phyloP scores from a whole-genome alignment of 2,329 filamentous ascomycete genomes.

The Fusarium coffeatum region DNA sequence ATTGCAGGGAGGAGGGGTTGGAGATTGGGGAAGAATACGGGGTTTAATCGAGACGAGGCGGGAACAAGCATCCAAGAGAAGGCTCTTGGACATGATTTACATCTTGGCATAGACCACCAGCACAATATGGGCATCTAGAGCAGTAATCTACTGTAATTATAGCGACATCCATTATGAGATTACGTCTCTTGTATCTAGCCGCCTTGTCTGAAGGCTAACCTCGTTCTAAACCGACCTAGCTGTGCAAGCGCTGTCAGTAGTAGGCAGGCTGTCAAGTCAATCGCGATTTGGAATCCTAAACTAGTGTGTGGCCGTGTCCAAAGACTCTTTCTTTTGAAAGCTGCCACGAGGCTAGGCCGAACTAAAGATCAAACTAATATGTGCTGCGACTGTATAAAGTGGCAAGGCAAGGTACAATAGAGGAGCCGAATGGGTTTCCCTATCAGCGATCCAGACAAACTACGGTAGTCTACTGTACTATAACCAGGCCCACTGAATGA shows the following conservation, averaged over 20 bases:
- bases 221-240: slow-evolving; percentile 14
- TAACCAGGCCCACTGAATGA: background rate
- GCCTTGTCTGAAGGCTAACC: background rate
- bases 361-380: background rate
- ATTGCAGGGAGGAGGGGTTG: background rate
- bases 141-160: background rate
- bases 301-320: background rate
- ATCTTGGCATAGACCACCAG: background rate
- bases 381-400: background rate
- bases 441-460: background rate
- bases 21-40: background rate
- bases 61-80: background rate
- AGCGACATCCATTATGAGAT: background rate
- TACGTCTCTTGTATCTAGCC: slow-evolving; percentile 8
- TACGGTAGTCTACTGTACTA: background rate
- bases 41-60: background rate
- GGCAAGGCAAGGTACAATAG: background rate
- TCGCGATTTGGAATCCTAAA: background rate
- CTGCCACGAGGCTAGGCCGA: background rate
- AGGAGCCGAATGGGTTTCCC: background rate
- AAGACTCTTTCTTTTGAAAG: background rate
- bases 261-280: background rate
- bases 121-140: background rate
- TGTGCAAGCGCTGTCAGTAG: background rate
- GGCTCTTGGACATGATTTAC: background rate